phyloP scores from a whole-genome alignment of 768 basidiomycete species.

The Pleurotus platypus region DNA sequence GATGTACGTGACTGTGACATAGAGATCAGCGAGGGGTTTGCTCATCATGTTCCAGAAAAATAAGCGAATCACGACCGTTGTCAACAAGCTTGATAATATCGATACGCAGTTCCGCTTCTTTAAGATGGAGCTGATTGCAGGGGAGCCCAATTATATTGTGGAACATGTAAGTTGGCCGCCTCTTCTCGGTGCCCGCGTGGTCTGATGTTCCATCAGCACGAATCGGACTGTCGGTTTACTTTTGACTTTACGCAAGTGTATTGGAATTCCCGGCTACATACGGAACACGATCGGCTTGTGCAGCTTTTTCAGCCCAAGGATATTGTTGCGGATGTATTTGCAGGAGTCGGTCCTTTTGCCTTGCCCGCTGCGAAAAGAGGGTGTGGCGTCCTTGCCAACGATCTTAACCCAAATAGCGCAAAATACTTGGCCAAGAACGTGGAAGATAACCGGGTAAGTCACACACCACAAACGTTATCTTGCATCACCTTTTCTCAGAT shows the following conservation, averaged over 20 bases:
- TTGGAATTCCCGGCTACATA: slow-evolving; percentile 95
- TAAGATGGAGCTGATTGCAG: slow-evolving; percentile 94
- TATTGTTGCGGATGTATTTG: slow-evolving; percentile 90
- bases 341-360: slow-evolving; percentile 96
- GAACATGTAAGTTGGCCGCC: slow-evolving; percentile 62
- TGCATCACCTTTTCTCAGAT: slow-evolving; percentile 4
- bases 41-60: slow-evolving; percentile 67
- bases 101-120: slow-evolving; percentile 88
- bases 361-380: slow-evolving; percentile 92
- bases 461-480: slow-evolving; percentile 1
- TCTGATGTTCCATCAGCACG: slow-evolving; percentile 46
- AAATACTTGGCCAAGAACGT: slow-evolving; percentile 77
- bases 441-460: slow-evolving; percentile 67
- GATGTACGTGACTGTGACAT: slow-evolving; percentile 61
- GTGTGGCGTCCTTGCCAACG: slow-evolving; percentile 87
- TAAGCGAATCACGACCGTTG: slow-evolving; percentile 75
- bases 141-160: slow-evolving; percentile 82
- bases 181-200: background rate
- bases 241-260: slow-evolving; percentile 97
- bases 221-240: slow-evolving; percentile 81
- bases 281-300: slow-evolving; percentile 88
- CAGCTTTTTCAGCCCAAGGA: slow-evolving; percentile 67
- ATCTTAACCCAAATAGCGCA: slow-evolving; percentile 87
- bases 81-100: slow-evolving; percentile 91
- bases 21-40: background rate